These are phyloP conservation scores for Cicer yamashitae DNA, from an alignment of 306 rosid species.

Conservation along the genomic window DNA sequence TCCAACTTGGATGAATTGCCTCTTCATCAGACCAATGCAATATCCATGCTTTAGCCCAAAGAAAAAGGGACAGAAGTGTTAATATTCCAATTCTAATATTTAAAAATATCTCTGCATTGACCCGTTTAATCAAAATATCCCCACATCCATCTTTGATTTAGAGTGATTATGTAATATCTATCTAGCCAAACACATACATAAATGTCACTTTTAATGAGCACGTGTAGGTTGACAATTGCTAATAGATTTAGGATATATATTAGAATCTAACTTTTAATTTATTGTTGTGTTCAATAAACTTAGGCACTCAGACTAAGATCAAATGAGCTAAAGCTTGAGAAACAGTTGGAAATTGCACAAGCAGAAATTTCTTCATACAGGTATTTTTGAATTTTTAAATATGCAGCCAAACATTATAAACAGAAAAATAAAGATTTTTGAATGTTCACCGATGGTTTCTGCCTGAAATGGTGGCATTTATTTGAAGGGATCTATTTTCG, in stretches of 20 bases:
- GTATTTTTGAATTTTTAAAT: slow-evolving; percentile 53
- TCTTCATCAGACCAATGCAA: background rate
- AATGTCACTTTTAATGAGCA: slow-evolving; percentile 14
- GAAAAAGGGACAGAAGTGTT: background rate
- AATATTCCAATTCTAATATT: background rate
- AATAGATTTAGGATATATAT: slow-evolving; percentile 32
- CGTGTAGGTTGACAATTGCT: slow-evolving; percentile 20
- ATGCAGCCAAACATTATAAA: background rate
- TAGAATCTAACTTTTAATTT: slow-evolving; percentile 32
- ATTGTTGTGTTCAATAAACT: slow-evolving; percentile 38
- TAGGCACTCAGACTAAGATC: slow-evolving; percentile 96
- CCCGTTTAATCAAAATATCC: slow-evolving; percentile 6
- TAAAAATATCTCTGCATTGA: slow-evolving; percentile 2
- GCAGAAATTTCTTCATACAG: slow-evolving; percentile 82
- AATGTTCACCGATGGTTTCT: slow-evolving; percentile 11
- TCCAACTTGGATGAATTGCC: background rate
- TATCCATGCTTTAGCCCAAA: slow-evolving; percentile 23
- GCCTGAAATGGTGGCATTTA: background rate
- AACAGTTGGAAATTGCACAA: slow-evolving; percentile 80
- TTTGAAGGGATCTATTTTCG: background rate
- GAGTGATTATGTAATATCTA: slow-evolving; percentile 19
- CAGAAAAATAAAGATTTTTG: slow-evolving; percentile 2
- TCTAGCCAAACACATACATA: background rate
- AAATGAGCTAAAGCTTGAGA: slow-evolving; percentile 89
- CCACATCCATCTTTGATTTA: background rate